Conservation (phyloP, 352 stramenopile species). For the Phytophthora palmivora region DNA sequence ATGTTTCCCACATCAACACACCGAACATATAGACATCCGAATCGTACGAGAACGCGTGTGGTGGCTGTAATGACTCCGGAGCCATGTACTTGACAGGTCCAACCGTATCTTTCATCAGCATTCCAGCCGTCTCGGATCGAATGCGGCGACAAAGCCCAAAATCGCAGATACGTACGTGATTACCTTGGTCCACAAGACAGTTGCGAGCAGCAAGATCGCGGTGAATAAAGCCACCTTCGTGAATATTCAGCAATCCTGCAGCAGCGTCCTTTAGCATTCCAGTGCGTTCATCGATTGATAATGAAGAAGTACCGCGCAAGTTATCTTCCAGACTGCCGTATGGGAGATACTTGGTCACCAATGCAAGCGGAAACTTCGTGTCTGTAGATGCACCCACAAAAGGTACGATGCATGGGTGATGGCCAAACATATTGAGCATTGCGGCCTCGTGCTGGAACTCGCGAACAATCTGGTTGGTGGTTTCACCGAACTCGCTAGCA, state of each 20-base stretch:
- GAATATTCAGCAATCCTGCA: constrained; percentile 80
- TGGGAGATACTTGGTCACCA: constrained; percentile 81
- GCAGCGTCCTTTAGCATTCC: constrained; percentile 79
- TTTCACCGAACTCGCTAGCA: constrained; percentile 76
- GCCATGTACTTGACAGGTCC: constrained; percentile 88
- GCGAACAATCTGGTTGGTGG: constrained; percentile 75
- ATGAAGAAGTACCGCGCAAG: constrained; percentile 37
- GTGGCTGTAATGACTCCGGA: constrained; percentile 77
- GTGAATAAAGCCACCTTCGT: constrained; percentile 87
- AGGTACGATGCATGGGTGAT: constrained; percentile 84
- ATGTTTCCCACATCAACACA: constrained; percentile 87
- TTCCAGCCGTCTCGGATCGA: constrained; percentile 50
- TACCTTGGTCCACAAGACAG: constrained; percentile 71
- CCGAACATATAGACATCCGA: constrained; percentile 88
- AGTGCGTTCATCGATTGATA: constrained; percentile 55
- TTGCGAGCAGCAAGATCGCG: constrained; percentile 83
- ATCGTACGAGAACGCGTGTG: constrained; percentile 77
- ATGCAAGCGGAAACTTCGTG: constrained; percentile 61
- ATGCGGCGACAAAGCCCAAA: constrained; percentile 82
- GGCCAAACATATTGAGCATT: constrained; percentile 83
- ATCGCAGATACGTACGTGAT: constrained; percentile 78
- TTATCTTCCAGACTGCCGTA: constrained; percentile 81
- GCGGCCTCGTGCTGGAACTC: constrained; percentile 87
- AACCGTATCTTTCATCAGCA: constrained; percentile 71
- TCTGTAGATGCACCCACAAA: constrained; percentile 84